Base-by-base conservation (phyloP, 257 asterid species). In the Petunia secreta region DNA sequence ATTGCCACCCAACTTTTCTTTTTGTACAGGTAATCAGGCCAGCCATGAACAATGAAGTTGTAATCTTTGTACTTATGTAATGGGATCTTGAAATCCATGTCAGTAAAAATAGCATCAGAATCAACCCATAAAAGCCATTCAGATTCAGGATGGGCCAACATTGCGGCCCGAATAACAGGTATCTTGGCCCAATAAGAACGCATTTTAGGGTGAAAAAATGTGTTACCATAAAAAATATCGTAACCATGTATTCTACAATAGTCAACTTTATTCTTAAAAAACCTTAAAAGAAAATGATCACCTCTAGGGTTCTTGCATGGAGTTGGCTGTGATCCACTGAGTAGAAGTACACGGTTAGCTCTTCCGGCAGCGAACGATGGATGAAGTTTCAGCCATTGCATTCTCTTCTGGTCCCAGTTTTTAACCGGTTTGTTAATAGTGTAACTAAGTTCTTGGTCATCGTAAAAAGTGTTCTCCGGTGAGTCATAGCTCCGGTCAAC, bases 111-210 rank as follows among this genome's bases (percentile, higher is more conserved):
- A 0, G 98, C 98, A 37, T 92, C 97, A 1, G 95, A 92, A 39
- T 94, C 98, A 50, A 94, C 46, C 98, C 97, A 94, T 77, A 90
- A 82, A 40, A 92, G 66, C 97, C 98, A 94, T 83, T 92, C 98
- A 1, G 78, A 73, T 50, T 92, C 92, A 1, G 98, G 98, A 34
- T 90, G 97, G 63, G 97, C 95, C 84, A 94, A 6, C 98, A 94
- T 94, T 1, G 98, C 86, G 8, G 93, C 94, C 81, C 92, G 84
- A 38, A 89, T 82, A 1, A 89, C 4, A 4, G 98, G 94, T 7
- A 91, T 85, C 74, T 94, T 94, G 2, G 94, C 90, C 98, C 98
- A 93, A 65, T 44, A 88, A 1, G 92, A 88, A 1, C 78, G 78
- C 98, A 92, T 90, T 34, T 82, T 81, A 2, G 92, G 93, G 77